Evolutionary conservation across 139 green algal species (phyloP), one percentile per base, ranked within the genome.

Genomic region (Chlamydomonas applanata): DNA sequence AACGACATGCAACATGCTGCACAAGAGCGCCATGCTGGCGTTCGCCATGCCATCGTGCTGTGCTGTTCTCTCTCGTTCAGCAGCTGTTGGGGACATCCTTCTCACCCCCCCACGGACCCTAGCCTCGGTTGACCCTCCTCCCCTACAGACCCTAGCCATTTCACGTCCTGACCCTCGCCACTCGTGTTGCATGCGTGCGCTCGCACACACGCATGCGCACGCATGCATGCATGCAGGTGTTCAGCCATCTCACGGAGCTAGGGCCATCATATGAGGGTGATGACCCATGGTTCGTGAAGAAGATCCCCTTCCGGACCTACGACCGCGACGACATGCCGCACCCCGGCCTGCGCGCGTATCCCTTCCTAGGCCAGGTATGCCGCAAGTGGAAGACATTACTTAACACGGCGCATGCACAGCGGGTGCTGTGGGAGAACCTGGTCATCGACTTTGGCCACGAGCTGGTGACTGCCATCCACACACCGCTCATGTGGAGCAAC

Each of bases 351-450:
- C 74, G 87, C 0, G 71, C 79, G 1, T 92, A 89, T 52, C 87
- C 87, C 4, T 92, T 92, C 83, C 72, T 92, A 24, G 77, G 68
- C 0, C 84, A 89, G 66, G 87, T 92, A 2, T 89, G 87, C 79
- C 74, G 68, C n/a, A 75, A 79, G 32, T 91, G 84, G 84, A 63
- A 76, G 53, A 13, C 36, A 16, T 14, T 90, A 49, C 78, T 91
- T 54, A 44, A 60, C 4, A 78, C 72, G 19, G 29, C 46, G 29
- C 33, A 9, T 35, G 20, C 44, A 27, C 67, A 74, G 54, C 29
- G 1, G 25, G 25, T 73, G 52, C 79, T 83, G 5, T 90, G 79
- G 82, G 56, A 75, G 35, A 53, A 83, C 46, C 62, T 89, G 49
- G 69, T 78, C 1, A 45, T 91, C 1, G 87, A 92, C 57, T 88